These are phyloP conservation scores for Nothopassalora personata DNA, from an alignment of 2,329 filamentous ascomycete species.

Conservation along the genomic window DNA sequence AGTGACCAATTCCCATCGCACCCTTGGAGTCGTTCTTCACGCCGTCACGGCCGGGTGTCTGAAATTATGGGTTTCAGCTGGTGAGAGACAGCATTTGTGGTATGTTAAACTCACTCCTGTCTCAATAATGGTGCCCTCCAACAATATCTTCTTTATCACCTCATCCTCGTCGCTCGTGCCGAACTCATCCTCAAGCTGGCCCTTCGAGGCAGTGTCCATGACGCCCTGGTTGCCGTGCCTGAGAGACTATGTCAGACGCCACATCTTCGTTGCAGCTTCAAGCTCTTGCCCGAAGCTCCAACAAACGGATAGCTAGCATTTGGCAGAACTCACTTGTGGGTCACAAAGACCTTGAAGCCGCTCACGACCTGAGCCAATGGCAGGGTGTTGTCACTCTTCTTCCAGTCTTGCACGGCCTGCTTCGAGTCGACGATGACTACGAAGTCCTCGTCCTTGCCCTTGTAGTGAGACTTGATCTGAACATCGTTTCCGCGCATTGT, in stretches of 20 bases:
- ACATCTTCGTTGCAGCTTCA: background rate
- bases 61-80: background rate
- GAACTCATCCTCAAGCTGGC: conserved; percentile 76
- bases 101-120: conserved; percentile 43
- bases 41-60: conserved; percentile 40
- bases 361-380: conserved; percentile 81
- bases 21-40: conserved; percentile 41
- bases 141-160: conserved; percentile 73
- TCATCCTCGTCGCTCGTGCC: conserved; percentile 75
- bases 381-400: conserved; percentile 63
- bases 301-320: background rate
- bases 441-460: conserved; percentile 67
- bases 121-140: conserved; percentile 66
- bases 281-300: background rate
- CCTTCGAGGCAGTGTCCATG: conserved; percentile 69
- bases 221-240: conserved; percentile 84
- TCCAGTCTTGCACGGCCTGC: conserved; percentile 72
- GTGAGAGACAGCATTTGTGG: background rate
- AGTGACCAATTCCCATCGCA: conserved; percentile 26
- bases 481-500: conserved; percentile 59
- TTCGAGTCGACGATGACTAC: conserved; percentile 59
- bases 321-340: conserved; percentile 65
- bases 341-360: conserved; percentile 82
- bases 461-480: conserved; percentile 78
- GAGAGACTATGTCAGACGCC: background rate